phyloP scores from a whole-genome alignment of 257 asterid species.

The Nicotiana paniculata region DNA sequence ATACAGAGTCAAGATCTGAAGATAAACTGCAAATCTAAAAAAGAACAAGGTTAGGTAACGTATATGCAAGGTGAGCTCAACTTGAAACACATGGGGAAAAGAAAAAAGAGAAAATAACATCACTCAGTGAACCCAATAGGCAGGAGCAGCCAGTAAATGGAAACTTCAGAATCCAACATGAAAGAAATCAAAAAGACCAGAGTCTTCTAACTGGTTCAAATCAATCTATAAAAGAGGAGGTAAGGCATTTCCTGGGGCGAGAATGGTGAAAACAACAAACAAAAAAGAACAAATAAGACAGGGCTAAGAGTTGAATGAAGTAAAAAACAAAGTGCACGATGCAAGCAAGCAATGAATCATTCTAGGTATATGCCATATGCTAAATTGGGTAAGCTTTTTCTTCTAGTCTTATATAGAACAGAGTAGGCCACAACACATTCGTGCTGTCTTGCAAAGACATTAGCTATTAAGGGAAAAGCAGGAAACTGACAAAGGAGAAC shows the following conservation, averaged over 20 bases:
- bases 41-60: not conserved
- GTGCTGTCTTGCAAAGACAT: not conserved
- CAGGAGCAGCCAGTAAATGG: not conserved
- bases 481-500: not conserved
- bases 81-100: not conserved
- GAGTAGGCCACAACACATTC: not conserved
- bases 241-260: not conserved
- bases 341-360: not conserved
- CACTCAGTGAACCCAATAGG: not conserved
- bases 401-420: not conserved
- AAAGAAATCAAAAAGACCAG: not conserved
- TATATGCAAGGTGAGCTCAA: not conserved
- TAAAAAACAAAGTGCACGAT: not conserved
- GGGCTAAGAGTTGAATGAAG: not conserved
- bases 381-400: not conserved
- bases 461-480: not conserved
- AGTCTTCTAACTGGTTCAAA: not conserved
- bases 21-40: not conserved
- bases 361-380: not conserved
- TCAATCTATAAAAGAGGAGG: not conserved
- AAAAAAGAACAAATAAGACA: not conserved
- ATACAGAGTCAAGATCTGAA: not conserved
- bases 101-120: not conserved
- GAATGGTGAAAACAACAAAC: not conserved
- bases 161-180: not conserved